Evolutionary conservation across 805 yeast species (phyloP).

Genomic region (Alloascoidea hylecoeti): DNA sequence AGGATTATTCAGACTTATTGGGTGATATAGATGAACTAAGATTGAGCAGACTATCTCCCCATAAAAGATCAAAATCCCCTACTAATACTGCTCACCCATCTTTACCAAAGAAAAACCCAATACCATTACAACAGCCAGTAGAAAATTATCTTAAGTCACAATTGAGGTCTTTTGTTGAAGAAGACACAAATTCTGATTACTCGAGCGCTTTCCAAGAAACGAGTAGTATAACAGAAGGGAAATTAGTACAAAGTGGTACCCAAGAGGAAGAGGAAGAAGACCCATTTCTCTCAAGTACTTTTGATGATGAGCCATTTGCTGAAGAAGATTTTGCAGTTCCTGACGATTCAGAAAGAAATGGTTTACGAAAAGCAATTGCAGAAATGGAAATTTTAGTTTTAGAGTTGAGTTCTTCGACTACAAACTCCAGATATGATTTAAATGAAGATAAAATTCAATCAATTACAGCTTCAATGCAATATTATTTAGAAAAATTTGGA

Average conservation of each 20-base stretch:
- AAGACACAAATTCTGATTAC: neutral
- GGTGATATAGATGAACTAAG: conserved; percentile 7
- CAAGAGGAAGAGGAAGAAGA: neutral
- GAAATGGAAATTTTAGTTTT: conserved; percentile 3
- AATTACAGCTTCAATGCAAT: conserved; percentile 1
- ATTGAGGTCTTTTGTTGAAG: neutral
- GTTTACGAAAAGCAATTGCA: conserved; percentile 1
- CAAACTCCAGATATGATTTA: neutral
- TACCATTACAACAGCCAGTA: no score
- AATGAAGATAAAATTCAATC: conserved; percentile 3
- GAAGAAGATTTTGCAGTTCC: neutral
- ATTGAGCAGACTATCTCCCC: no score
- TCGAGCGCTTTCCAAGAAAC: neutral
- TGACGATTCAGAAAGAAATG: neutral
- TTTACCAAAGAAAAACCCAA: no score
- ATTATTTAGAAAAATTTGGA: conserved; percentile 6
- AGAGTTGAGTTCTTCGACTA: no score
- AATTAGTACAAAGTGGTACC: no score
- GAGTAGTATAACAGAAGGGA: no score
- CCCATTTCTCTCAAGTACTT: neutral
- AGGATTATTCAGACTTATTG: conserved; percentile 8
- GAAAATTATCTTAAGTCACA: no score
- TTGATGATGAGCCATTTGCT: neutral
- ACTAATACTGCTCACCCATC: no score
- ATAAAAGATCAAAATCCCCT: neutral